Evolutionary conservation across 139 green algal genomes (phyloP).

Genomic region (Asterochloris sp.): DNA sequence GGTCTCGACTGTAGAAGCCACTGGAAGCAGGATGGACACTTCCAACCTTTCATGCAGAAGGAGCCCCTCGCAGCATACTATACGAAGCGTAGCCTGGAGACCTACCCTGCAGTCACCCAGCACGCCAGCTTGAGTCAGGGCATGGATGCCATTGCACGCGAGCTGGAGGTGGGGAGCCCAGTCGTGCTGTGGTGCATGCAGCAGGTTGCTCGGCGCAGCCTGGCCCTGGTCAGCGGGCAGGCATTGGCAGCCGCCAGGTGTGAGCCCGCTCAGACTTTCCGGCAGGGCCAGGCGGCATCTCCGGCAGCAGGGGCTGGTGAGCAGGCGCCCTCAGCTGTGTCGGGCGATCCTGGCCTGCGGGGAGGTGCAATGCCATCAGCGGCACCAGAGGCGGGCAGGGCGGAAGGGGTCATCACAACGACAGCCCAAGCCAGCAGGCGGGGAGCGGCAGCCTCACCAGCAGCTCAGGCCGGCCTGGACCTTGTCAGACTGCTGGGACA

Average conservation of each 20-base stretch:
- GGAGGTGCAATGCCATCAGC: no score
- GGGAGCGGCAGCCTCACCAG: background rate
- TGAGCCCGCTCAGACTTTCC: no score
- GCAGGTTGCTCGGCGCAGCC: background rate
- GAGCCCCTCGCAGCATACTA: constrained; percentile 33
- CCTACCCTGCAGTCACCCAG: constrained; percentile 18
- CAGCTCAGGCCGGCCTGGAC: constrained; percentile 5
- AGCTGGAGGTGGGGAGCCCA: constrained; percentile 29
- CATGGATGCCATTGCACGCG: constrained; percentile 19
- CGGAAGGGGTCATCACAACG: no score
- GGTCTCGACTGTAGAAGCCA: background rate
- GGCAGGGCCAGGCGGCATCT: no score
- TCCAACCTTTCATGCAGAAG: constrained; percentile 7
- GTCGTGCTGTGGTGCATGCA: constrained; percentile 24
- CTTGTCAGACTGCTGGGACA: constrained; percentile 20
- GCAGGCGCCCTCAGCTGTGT: no score
- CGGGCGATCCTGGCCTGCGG: no score
- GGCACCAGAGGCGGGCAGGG: no score
- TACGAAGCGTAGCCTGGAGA: constrained; percentile 26
- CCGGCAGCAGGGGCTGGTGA: no score
- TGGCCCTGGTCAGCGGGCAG: background rate
- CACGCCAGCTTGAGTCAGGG: constrained; percentile 14
- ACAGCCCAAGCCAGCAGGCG: background rate
- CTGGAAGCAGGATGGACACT: background rate
- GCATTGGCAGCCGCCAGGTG: no score